Conservation (phyloP, 441 rosid genomes). For the Populus trichocarpa region DNA sequence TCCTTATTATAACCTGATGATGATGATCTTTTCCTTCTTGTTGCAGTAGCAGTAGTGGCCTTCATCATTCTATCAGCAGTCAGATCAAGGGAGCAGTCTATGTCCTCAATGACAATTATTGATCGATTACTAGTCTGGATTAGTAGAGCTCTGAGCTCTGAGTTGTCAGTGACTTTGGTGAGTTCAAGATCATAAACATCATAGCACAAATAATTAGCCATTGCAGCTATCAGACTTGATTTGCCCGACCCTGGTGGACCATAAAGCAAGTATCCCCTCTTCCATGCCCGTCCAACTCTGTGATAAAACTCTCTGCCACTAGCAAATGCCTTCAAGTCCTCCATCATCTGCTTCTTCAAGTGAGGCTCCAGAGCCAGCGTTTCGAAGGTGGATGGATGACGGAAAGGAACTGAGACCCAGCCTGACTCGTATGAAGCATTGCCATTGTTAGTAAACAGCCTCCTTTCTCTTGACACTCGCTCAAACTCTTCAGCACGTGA, state of each 20-base stretch:
- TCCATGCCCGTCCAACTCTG: conserved; percentile 78
- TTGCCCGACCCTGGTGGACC: conserved; percentile 85
- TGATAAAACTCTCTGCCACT: conserved; percentile 61
- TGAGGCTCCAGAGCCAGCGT: conserved; percentile 79
- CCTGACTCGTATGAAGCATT: conserved; percentile 44
- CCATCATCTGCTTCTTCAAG: conserved; percentile 50
- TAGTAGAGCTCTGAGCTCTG: conserved; percentile 56
- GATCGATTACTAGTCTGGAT: conserved; percentile 87
- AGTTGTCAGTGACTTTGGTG: conserved; percentile 68
- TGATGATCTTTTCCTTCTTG: conserved; percentile 35
- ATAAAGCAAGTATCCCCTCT: conserved; percentile 63
- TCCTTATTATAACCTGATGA: conserved; percentile 24
- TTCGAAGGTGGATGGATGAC: conserved; percentile 86
- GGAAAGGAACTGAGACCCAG: conserved; percentile 77
- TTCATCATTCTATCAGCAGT: conserved; percentile 39
- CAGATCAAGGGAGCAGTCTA: conserved; percentile 75
- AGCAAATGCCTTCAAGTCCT: conserved; percentile 54
- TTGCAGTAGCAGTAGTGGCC: conserved; percentile 23
- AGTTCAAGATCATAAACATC: conserved; percentile 79
- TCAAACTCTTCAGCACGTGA: conserved; percentile 62
- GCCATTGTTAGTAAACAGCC: conserved; percentile 44
- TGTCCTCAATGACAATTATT: conserved; percentile 84
- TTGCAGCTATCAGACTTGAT: conserved; percentile 83
- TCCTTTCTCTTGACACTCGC: conserved; percentile 54
- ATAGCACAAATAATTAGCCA: conserved; percentile 70